Conservation (phyloP, 371 early-diverging fungal genomes). For the Mucor sp. region DNA sequence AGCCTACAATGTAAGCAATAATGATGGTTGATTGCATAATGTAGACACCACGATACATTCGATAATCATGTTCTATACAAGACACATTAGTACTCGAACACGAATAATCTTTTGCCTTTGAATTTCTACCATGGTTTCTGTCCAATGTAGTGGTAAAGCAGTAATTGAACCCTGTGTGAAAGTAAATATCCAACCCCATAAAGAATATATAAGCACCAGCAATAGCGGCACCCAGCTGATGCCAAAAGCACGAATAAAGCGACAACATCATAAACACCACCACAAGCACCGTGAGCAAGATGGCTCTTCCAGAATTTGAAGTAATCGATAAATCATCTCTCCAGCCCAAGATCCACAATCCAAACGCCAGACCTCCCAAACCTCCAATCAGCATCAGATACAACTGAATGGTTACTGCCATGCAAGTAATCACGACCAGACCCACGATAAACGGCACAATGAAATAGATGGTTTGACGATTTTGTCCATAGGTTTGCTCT, state of each 20-base stretch:
- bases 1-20: constrained; percentile 21
- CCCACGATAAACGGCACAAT: constrained; percentile 55
- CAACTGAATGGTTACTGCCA: constrained; percentile 41
- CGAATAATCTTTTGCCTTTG: too few species aligned
- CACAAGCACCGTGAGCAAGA: constrained; percentile 62
- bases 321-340: constrained; percentile 57
- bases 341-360: constrained; percentile 66
- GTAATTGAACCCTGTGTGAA: constrained; percentile 69
- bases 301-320: constrained; percentile 57
- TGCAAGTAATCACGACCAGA: constrained; percentile 1
- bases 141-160: constrained; percentile 35
- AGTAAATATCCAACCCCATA: constrained; percentile 77
- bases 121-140: constrained; percentile 30
- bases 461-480: constrained; percentile 47
- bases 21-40: constrained; percentile 36
- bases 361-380: constrained; percentile 65
- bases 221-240: constrained; percentile 65
- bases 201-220: constrained; percentile 73
- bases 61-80: constrained; percentile 17
- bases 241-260: constrained; percentile 55
- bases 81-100: not conserved
- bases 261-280: constrained; percentile 57
- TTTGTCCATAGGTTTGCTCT: constrained; percentile 29
- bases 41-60: constrained; percentile 20
- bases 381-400: constrained; percentile 55